Evolutionary conservation across 1,284 basidiomycete genomes (phyloP).

Genomic region (Microbotryum scabiosae): DNA sequence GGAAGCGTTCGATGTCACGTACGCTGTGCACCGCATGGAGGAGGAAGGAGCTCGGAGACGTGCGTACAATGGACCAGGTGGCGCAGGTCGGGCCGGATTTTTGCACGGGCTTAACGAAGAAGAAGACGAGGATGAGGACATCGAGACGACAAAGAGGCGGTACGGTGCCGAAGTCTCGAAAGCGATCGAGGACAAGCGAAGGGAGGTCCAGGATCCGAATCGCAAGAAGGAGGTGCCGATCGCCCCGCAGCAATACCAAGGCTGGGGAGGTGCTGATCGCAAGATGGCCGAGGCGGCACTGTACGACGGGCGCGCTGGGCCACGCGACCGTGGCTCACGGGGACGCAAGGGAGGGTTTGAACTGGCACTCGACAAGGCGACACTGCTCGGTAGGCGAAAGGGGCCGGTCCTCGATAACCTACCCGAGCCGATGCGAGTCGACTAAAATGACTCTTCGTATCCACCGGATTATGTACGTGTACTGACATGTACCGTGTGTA

Average conservation of each 20-base stretch:
- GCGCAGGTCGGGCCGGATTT: conserved; percentile 69
- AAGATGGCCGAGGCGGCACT: conserved; percentile 43
- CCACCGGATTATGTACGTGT: not conserved
- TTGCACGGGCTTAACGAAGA: conserved; percentile 85
- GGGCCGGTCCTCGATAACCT: conserved; percentile 3
- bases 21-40: conserved; percentile 98
- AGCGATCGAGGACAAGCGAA: conserved; percentile 34
- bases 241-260: conserved; percentile 33
- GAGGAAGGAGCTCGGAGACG: conserved; percentile 85
- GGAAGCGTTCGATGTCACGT: conserved; percentile 98
- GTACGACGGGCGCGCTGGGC: conserved; percentile 65
- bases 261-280: conserved; percentile 40
- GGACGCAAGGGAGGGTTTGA: conserved; percentile 55
- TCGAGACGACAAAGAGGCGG: conserved; percentile 34
- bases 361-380: conserved; percentile 72
- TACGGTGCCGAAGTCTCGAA: conserved; percentile 39
- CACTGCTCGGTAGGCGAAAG: conserved; percentile 57
- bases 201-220: conserved; percentile 41
- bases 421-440: conserved; percentile 17
- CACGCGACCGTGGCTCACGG: conserved; percentile 50
- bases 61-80: conserved; percentile 66
- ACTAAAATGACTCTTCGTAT: not conserved
- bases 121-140: conserved; percentile 46
- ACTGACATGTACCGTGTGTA: too few relatives aligned
- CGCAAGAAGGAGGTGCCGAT: conserved; percentile 31